phyloP scores from a whole-genome alignment of 1,139 yeast genomes.

The Nematodospora anomalae region DNA sequence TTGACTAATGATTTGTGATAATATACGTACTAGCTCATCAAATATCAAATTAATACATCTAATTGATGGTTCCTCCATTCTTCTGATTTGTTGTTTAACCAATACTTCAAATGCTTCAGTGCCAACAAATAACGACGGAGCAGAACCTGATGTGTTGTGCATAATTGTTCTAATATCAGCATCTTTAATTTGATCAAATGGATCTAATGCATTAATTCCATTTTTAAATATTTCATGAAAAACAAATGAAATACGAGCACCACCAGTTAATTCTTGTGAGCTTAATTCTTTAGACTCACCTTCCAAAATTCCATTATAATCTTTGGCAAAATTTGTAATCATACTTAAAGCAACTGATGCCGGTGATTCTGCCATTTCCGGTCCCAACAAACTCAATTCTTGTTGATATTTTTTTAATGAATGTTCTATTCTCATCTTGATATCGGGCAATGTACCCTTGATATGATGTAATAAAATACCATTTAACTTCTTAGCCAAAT shows the following conservation, averaged over 20 bases:
- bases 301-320: slow-evolving; percentile 85
- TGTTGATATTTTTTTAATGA: slow-evolving; percentile 78
- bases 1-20: slow-evolving; percentile 79
- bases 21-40: slow-evolving; percentile 89
- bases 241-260: slow-evolving; percentile 97
- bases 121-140: slow-evolving; percentile 97
- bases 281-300: slow-evolving; percentile 93
- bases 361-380: slow-evolving; percentile 85
- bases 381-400: slow-evolving; percentile 76
- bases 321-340: slow-evolving; percentile 91
- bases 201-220: slow-evolving; percentile 91
- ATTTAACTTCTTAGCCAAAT: slow-evolving; percentile 88
- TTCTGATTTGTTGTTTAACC: slow-evolving; percentile 89
- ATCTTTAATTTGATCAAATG: slow-evolving; percentile 96
- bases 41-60: slow-evolving; percentile 89
- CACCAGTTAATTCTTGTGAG: slow-evolving; percentile 85
- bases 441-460: slow-evolving; percentile 91
- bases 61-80: slow-evolving; percentile 92
- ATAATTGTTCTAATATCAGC: slow-evolving; percentile 96
- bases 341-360: slow-evolving; percentile 86
- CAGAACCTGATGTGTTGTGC: slow-evolving; percentile 96
- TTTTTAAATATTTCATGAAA: slow-evolving; percentile 95
- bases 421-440: slow-evolving; percentile 85
- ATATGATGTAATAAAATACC: slow-evolving; percentile 89
- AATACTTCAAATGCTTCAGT: slow-evolving; percentile 96